These are phyloP conservation scores for Taiwanofungus camphoratus DNA, from an alignment of 1,284 basidiomycete genomes.

Conservation along the genomic window DNA sequence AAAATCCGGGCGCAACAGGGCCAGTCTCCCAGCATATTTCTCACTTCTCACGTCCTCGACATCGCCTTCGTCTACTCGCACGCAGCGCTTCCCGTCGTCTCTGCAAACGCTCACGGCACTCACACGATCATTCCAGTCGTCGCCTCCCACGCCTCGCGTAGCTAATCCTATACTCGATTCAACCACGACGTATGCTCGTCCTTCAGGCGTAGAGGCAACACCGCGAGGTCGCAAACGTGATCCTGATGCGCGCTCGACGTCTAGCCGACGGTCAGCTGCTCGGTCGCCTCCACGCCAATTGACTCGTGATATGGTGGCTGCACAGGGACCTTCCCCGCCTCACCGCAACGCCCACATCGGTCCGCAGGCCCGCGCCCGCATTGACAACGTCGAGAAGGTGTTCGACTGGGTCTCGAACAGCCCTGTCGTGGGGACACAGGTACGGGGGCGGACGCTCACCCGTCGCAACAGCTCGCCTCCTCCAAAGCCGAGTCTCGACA, in stretches of 20 bases:
- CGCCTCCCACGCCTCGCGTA: constrained; percentile 29
- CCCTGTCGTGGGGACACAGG: constrained; percentile 19
- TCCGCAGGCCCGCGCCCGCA: constrained; percentile 22
- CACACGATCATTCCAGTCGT: constrained; percentile 27
- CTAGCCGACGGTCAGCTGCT: constrained; percentile 23
- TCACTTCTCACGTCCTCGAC: constrained; percentile 51
- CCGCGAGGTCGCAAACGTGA: constrained; percentile 24
- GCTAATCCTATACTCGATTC: constrained; percentile 26
- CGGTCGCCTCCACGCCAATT: constrained; percentile 24
- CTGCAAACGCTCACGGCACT: constrained; percentile 40
- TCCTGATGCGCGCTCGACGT: constrained; percentile 23
- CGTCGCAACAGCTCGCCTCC: constrained; percentile 26
- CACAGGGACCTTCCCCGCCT: constrained; percentile 7
- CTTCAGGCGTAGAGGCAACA: constrained; percentile 15
- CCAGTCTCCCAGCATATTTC: constrained; percentile 72
- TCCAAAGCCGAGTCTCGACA: constrained; percentile 18
- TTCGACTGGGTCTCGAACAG: constrained; percentile 30
- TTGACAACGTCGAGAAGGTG: constrained; percentile 30
- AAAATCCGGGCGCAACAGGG: constrained; percentile 59
- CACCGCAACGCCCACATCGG: constrained; percentile 11
- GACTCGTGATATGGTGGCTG: no score
- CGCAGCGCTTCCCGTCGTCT: constrained; percentile 38
- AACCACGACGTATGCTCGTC: constrained; percentile 22
- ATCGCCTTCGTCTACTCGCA: constrained; percentile 28
- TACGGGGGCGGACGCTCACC: constrained; percentile 14